These are phyloP conservation scores for Calonectria hongkongensis DNA, from an alignment of 2,329 filamentous ascomycete genomes.

Conservation along the genomic window DNA sequence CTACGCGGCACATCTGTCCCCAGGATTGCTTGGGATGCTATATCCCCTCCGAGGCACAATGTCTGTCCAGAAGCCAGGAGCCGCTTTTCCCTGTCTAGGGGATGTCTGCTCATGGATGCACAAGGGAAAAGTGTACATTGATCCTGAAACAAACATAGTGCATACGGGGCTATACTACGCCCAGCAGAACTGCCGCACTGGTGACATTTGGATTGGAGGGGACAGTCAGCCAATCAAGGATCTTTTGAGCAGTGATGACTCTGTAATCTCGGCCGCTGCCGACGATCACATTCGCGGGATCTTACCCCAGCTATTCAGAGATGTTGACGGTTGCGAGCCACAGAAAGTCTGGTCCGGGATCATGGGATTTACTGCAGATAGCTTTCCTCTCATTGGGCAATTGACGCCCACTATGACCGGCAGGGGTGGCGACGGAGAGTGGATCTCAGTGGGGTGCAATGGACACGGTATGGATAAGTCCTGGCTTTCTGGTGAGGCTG, in stretches of 20 bases:
- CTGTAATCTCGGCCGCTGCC: slow-evolving; percentile 58
- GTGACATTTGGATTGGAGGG: slow-evolving; percentile 71
- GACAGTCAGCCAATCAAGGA: slow-evolving; percentile 63
- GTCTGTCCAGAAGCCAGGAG: slow-evolving; percentile 66
- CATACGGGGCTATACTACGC: slow-evolving; percentile 47
- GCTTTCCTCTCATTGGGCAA: slow-evolving; percentile 67
- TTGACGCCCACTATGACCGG: slow-evolving; percentile 55
- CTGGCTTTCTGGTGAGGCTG: slow-evolving; percentile 68
- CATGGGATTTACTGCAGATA: slow-evolving; percentile 66
- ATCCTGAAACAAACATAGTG: slow-evolving; percentile 67
- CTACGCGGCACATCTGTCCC: slow-evolving; percentile 69
- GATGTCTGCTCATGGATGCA: slow-evolving; percentile 67
- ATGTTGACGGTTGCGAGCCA: slow-evolving; percentile 39
- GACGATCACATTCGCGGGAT: slow-evolving; percentile 60
- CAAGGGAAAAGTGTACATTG: slow-evolving; percentile 63
- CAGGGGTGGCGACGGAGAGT: slow-evolving; percentile 58
- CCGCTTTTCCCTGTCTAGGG: slow-evolving; percentile 50
- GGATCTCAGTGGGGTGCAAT: slow-evolving; percentile 68
- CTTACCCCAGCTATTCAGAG: slow-evolving; percentile 58
- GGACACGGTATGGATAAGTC: slow-evolving; percentile 71
- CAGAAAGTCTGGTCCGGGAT: slow-evolving; percentile 67
- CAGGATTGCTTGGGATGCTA: slow-evolving; percentile 64
- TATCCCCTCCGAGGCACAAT: slow-evolving; percentile 66
- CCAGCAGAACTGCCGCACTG: slow-evolving; percentile 52
- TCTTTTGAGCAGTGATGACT: slow-evolving; percentile 66